Base-by-base conservation (phyloP, 306 rosid species). In the apple (Malus domestica) region DNA sequence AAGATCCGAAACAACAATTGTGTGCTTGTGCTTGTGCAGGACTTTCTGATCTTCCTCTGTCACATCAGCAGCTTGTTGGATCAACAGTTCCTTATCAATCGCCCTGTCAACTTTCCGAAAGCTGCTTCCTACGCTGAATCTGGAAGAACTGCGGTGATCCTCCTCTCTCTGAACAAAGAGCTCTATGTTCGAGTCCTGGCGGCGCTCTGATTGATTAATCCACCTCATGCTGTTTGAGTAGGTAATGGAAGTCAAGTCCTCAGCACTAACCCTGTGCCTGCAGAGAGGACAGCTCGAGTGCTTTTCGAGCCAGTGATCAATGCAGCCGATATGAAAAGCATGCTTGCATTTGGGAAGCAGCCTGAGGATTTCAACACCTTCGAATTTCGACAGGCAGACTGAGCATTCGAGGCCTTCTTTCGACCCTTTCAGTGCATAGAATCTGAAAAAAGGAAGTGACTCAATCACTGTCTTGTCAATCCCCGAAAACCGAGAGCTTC, bases 231-330 rank as follows among this genome's bases (percentile, higher is more conserved):
- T 92, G 77, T 76, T 83, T 33, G 99, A 88, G 57, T 83, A 74
- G 22, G 93, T 60, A 35, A 88, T 81, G 44, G 78, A 79, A 40
- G 89, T 64, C 30, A 84, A 76, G 70, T 96, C 99, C 22, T 89
- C 91, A 3, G 93, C 72, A 75, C 89, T 82, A 23, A 96, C 86
- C 83, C 60, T 86, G 62, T 82, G 86, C 77, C 99, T 79, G 80
- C 99, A 96, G 80, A 96, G 91, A 74, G 99, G 99, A 72, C 99
- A 96, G 69, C 89, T 96, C 8, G 99, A 86, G 70, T 96, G 99
- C 30, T 84, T 89, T 60, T 90, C 97, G 49, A 95, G 98, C 99
- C 99, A 96, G 73, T 83, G 84, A 55, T 96, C 99, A 32, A 92
- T 90, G 85, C 99, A 96, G 58, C 82, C 82, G 64, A 92, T 88